These are phyloP conservation scores for Whalleya microplaca DNA, from an alignment of 2,329 filamentous ascomycete species.

Conservation along the genomic window DNA sequence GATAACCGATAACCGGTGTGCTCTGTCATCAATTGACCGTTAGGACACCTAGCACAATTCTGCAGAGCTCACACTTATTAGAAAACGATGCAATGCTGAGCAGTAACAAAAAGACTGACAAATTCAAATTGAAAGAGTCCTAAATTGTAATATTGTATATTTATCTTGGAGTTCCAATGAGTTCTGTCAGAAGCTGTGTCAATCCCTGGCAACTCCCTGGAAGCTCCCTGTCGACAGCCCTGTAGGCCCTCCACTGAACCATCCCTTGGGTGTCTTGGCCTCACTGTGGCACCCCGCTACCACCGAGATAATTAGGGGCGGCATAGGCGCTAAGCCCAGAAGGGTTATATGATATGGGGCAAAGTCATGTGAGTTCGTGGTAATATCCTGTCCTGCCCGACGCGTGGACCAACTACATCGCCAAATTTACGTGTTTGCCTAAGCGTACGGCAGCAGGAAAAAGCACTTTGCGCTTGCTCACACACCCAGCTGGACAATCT, in stretches of 20 bases:
- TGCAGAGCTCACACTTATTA: slow-evolving; percentile 1
- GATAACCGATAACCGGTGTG: no score
- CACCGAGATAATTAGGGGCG: slow-evolving; percentile 22
- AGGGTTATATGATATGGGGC: slow-evolving; percentile 7
- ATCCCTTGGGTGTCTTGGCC: slow-evolving; percentile 20
- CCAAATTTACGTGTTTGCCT: slow-evolving; percentile 37
- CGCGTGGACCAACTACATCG: slow-evolving; percentile 36
- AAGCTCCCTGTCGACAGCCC: slow-evolving; percentile 23
- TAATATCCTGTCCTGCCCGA: slow-evolving; percentile 29
- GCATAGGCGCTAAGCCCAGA: slow-evolving; percentile 25
- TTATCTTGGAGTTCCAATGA: not conserved
- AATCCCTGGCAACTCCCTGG: slow-evolving; percentile 20
- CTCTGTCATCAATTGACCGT: not conserved
- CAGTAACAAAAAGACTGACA: not conserved
- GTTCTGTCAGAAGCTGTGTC: slow-evolving; percentile 13
- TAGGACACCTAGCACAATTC: not conserved
- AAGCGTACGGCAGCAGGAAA: slow-evolving; percentile 18
- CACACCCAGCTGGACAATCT: slow-evolving; percentile 8
- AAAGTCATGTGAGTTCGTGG: slow-evolving; percentile 36
- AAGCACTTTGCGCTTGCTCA: slow-evolving; percentile 1
- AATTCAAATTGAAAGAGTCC: not conserved
- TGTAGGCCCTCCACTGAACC: slow-evolving; percentile 21
- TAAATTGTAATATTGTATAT: not conserved
- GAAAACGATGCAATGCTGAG: slow-evolving; percentile 4
- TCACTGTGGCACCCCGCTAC: slow-evolving; percentile 20